Evolutionary conservation across 2,329 filamentous ascomycete species (phyloP).

Genomic region (Lachnellula subtilissima): DNA sequence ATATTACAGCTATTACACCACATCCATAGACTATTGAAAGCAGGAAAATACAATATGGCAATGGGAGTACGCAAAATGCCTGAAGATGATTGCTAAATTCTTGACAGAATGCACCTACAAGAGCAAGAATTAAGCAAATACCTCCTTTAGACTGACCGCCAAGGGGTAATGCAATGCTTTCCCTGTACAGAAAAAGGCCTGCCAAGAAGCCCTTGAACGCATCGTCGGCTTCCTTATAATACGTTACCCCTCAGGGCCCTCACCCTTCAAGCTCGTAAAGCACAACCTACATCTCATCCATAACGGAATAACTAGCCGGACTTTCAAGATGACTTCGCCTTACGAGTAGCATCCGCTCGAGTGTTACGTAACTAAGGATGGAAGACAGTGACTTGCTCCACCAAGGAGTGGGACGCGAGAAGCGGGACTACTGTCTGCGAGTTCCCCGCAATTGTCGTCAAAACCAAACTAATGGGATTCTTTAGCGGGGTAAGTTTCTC

Average conservation of each 20-base stretch:
- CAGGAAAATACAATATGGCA: conserved; percentile 26
- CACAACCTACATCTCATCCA: conserved; percentile 28
- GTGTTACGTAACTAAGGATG: conserved; percentile 43
- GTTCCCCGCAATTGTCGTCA: not conserved
- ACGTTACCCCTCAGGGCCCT: conserved; percentile 32
- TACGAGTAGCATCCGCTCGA: conserved; percentile 38
- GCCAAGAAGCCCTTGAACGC: conserved; percentile 41
- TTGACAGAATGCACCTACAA: conserved; percentile 41
- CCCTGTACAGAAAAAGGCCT: conserved; percentile 39
- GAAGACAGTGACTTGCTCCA: conserved; percentile 47
- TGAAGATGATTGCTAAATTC: conserved; percentile 22
- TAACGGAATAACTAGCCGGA: conserved; percentile 40
- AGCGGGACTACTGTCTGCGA: conserved; percentile 18
- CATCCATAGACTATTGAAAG: conserved; percentile 19
- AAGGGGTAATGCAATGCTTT: conserved; percentile 40
- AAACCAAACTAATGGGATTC: not conserved
- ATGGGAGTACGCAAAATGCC: conserved; percentile 27
- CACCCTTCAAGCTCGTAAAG: conserved; percentile 34
- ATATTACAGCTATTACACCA: conserved; percentile 12
- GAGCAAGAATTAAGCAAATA: conserved; percentile 37
- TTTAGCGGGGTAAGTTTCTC: conserved; percentile 44
- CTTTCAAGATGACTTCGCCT: conserved; percentile 33
- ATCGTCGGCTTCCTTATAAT: conserved; percentile 40
- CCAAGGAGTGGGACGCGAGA: conserved; percentile 35
- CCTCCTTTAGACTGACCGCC: conserved; percentile 36